Conservation (phyloP, 192 early-diverging fungal species). For the Linnemannia zychae region DNA sequence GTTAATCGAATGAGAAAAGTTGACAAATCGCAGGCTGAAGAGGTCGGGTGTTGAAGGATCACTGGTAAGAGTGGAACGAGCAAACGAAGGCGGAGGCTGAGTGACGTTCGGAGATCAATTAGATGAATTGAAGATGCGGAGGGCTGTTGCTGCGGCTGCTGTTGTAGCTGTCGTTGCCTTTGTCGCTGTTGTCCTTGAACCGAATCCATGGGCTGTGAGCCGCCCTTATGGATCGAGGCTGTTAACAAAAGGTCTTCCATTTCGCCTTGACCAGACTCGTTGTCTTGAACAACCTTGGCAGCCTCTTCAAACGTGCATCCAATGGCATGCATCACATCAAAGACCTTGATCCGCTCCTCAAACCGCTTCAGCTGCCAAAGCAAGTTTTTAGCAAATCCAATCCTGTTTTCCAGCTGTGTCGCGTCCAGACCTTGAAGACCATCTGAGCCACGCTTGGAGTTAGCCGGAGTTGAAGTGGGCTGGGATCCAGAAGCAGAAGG, state of each 20-base stretch:
- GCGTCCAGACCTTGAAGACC: conserved; percentile 39
- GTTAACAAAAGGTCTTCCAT: conserved; percentile 47
- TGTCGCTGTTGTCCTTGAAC: conserved; percentile 26
- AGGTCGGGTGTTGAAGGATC: conserved; percentile 61
- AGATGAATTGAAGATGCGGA: conserved; percentile 22
- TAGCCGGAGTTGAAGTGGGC: neutral
- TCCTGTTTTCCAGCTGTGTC: conserved; percentile 55
- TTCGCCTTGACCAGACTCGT: conserved; percentile 14
- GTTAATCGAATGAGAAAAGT: conserved; percentile 59
- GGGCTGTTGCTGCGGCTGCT: neutral
- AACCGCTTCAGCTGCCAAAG: conserved; percentile 61
- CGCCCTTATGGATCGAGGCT: conserved; percentile 14
- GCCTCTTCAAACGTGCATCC: conserved; percentile 61
- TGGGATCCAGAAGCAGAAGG: conserved; percentile 10
- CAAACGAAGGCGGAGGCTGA: conserved; percentile 62
- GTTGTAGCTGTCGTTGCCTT: conserved; percentile 28
- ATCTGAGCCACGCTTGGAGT: neutral
- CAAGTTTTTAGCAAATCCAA: conserved; percentile 59
- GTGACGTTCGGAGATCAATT: conserved; percentile 50
- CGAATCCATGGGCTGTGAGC: neutral
- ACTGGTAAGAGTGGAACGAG: conserved; percentile 62
- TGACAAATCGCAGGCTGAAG: conserved; percentile 58
- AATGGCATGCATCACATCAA: conserved; percentile 65
- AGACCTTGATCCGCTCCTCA: conserved; percentile 48
- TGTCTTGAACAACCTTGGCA: conserved; percentile 51